Conservation (phyloP, 345 rosid species). For the Gynandropsis gynandra region DNA sequence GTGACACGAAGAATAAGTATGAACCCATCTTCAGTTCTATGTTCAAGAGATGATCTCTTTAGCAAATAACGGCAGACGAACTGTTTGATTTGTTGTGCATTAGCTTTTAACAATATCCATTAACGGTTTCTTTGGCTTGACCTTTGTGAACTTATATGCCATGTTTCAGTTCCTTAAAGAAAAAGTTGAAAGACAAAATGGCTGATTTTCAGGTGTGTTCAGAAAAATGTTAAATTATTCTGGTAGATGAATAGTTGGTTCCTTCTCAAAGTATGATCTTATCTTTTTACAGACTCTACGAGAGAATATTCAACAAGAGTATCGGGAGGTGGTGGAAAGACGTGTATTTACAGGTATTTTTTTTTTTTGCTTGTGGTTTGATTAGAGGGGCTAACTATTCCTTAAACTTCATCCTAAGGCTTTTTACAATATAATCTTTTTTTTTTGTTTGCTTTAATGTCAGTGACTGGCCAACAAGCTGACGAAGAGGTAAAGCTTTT, state of each 20-base stretch:
- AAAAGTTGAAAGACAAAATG: slow-evolving; percentile 49
- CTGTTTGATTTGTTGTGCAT: neutral
- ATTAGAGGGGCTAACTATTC: neutral
- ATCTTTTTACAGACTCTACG: slow-evolving; percentile 52
- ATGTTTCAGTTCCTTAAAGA: slow-evolving; percentile 51
- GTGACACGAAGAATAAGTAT: no score
- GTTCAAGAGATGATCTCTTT: neutral
- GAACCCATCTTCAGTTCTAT: no score
- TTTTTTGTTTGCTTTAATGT: slow-evolving; percentile 14
- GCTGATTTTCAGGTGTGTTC: slow-evolving; percentile 73
- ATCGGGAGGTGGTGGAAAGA: slow-evolving; percentile 87
- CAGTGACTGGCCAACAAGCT: slow-evolving; percentile 28
- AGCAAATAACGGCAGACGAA: neutral
- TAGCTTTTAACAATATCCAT: neutral
- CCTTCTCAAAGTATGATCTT: neutral
- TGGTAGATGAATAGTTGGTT: neutral
- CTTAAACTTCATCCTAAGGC: neutral
- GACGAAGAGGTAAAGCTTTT: slow-evolving; percentile 37
- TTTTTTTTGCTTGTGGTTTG: slow-evolving; percentile 12
- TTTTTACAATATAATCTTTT: neutral
- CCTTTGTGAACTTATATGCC: slow-evolving; percentile 12
- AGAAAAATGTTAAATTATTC: neutral
- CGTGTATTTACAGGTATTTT: slow-evolving; percentile 70
- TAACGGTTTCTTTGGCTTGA: slow-evolving; percentile 6
- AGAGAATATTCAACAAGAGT: slow-evolving; percentile 79